Base-by-base conservation (phyloP, 2,329 filamentous ascomycete genomes). In the Talaromyces sp. region DNA sequence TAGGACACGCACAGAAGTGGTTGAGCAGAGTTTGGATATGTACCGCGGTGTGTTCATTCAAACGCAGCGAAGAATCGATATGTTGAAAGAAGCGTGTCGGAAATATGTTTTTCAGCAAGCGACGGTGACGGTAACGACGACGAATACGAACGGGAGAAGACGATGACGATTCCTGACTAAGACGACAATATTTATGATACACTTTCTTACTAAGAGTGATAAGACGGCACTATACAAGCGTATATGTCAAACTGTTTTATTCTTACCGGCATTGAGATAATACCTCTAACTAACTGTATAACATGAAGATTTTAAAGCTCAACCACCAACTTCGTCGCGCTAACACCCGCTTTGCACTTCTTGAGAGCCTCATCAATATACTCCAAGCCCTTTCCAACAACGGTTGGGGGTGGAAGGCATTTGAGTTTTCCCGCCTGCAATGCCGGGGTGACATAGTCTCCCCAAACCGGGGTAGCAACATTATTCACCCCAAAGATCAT, bases 21-120 rank as follows among this genome's bases (percentile, higher is more conserved):
- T 99, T 49, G 84, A 88, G 63, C 89, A 96, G 76, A 97, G 90
- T 74, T 82, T 99, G 64, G 86, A 89, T 67, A 92, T 95, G 81
- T 99, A 98, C 76, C 88, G 89, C 60, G 87, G 89, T 62, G 92
- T 97, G 14, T 99, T 94, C 79, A 83, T 90, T 70, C 90, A 93
- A 73, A 93, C 92, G 1, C 86, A 89, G 71, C 87, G 90, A 75
- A 89, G 91, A 74, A 86, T 97, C 64, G 85, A 88, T 47, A 80
- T 86, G 68, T 76, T 89, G 66, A 87, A 86, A 71, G 76, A 82
- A 75, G 84, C 85, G 4, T 86, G 85, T 73, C 82, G 83, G 67
- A 83, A 85, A 69, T 87, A 86, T 73, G 77, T 87, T 19, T 63
- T 66, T 52, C 62, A 66, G 13, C 49, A 66, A 35, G 56, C 31